Conservation (phyloP, 164 flowering plant species). For the Kalanchoe fedtschenkoi region DNA sequence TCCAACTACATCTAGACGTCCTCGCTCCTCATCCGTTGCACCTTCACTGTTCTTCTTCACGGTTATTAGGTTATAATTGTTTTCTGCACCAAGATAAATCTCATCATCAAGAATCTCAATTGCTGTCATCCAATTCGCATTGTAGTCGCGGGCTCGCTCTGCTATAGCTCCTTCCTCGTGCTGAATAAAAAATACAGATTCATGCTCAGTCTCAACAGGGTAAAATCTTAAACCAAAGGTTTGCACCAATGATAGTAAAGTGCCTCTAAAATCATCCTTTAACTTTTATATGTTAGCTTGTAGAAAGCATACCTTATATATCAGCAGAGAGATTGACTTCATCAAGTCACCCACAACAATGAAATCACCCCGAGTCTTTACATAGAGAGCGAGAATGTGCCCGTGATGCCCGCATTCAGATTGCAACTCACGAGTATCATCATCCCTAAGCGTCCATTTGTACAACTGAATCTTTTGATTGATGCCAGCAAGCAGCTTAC, state of each 20-base stretch:
- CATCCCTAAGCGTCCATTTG: slow-evolving; percentile 96
- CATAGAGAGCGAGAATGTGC: slow-evolving; percentile 93
- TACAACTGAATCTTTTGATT: slow-evolving; percentile 95
- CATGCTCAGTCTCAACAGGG: background rate
- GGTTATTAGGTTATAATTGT: slow-evolving; percentile 73
- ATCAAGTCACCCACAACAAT: slow-evolving; percentile 96
- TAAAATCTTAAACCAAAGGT: no score
- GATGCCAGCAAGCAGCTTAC: slow-evolving; percentile 89
- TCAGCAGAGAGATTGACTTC: slow-evolving; percentile 86
- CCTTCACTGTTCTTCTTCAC: slow-evolving; percentile 94
- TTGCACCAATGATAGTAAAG: no score
- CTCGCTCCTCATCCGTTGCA: slow-evolving; percentile 95
- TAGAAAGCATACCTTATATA: slow-evolving; percentile 89
- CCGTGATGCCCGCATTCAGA: slow-evolving; percentile 98
- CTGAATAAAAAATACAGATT: slow-evolving; percentile 25
- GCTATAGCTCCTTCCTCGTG: slow-evolving; percentile 98
- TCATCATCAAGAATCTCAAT: slow-evolving; percentile 96
- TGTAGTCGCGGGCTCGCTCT: slow-evolving; percentile 93
- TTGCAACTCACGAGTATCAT: slow-evolving; percentile 83
- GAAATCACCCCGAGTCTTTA: slow-evolving; percentile 95
- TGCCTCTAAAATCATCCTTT: no score
- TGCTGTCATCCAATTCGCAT: slow-evolving; percentile 98
- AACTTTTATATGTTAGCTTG: no score
- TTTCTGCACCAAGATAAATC: slow-evolving; percentile 87
- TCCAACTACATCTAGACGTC: slow-evolving; percentile 83